Conservation (phyloP, 2,329 filamentous ascomycete species). For the Phoma sp. region DNA sequence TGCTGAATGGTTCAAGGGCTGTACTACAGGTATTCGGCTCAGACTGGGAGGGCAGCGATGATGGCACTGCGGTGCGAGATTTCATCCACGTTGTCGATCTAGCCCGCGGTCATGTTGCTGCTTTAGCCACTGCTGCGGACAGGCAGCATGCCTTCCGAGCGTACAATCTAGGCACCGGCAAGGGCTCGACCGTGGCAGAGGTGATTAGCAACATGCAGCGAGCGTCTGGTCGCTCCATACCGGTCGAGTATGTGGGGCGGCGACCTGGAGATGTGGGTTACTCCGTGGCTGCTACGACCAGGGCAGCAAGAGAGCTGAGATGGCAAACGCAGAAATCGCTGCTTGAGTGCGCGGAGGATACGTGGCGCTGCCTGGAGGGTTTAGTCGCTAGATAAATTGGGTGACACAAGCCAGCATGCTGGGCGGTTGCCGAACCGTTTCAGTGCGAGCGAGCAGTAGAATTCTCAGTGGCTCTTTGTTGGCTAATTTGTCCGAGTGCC, state of each 20-base stretch:
- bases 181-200: neutral
- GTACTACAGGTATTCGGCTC: slow-evolving; percentile 65
- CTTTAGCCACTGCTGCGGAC: slow-evolving; percentile 31
- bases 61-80: slow-evolving; percentile 70
- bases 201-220: neutral
- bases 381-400: too few species aligned
- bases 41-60: slow-evolving; percentile 68
- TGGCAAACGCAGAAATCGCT: slow-evolving; percentile 5
- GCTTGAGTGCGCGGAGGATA: too few species aligned
- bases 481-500: too few species aligned
- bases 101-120: slow-evolving; percentile 69
- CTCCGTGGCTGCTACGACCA: slow-evolving; percentile 1
- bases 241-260: neutral
- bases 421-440: too few species aligned
- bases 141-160: neutral
- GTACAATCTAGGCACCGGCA: neutral
- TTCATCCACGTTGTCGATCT: slow-evolving; percentile 74
- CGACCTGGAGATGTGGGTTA: slow-evolving; percentile 2
- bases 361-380: too few species aligned
- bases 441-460: too few species aligned
- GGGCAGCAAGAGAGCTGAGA: neutral
- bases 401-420: too few species aligned
- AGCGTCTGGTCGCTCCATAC: neutral
- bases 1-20: slow-evolving; percentile 60
- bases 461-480: too few species aligned